These are phyloP conservation scores for Aspergillus bridgeri DNA, from an alignment of 495 filamentous ascomycete genomes.

Conservation along the genomic window DNA sequence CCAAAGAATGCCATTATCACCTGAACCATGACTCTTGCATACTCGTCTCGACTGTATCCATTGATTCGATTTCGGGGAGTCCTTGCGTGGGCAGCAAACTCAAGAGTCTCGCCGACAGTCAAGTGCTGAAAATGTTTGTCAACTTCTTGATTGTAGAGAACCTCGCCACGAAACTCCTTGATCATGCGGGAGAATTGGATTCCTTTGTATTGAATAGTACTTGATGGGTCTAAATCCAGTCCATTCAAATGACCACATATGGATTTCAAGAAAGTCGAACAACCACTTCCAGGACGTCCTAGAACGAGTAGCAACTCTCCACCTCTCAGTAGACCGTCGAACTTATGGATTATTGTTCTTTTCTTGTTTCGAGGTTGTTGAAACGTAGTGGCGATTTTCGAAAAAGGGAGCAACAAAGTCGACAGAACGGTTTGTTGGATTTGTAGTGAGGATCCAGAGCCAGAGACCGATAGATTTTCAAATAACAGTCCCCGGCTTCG, in stretches of 20 bases:
- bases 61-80: constrained; percentile 39
- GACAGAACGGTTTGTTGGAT: constrained; percentile 10
- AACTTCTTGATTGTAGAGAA: constrained; percentile 58
- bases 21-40: constrained; percentile 38
- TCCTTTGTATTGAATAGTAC: constrained; percentile 44
- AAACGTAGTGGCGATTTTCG: not conserved
- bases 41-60: constrained; percentile 39
- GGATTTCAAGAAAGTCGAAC: constrained; percentile 37
- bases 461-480: constrained; percentile 4
- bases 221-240: constrained; percentile 33
- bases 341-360: constrained; percentile 26
- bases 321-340: constrained; percentile 32
- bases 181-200: constrained; percentile 47
- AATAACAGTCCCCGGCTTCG: constrained; percentile 8
- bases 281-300: constrained; percentile 41
- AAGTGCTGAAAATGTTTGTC: constrained; percentile 64
- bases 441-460: constrained; percentile 7
- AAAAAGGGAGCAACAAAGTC: constrained; percentile 1
- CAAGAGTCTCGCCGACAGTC: constrained; percentile 60
- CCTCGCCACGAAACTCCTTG: constrained; percentile 57
- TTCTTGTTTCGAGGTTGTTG: too few relatives aligned
- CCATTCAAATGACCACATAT: constrained; percentile 36
- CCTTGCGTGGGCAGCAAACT: constrained; percentile 55
- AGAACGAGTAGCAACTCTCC: constrained; percentile 40
- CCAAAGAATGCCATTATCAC: constrained; percentile 62